Conservation (phyloP, 257 asterid genomes). For the Lycium barbarum region DNA sequence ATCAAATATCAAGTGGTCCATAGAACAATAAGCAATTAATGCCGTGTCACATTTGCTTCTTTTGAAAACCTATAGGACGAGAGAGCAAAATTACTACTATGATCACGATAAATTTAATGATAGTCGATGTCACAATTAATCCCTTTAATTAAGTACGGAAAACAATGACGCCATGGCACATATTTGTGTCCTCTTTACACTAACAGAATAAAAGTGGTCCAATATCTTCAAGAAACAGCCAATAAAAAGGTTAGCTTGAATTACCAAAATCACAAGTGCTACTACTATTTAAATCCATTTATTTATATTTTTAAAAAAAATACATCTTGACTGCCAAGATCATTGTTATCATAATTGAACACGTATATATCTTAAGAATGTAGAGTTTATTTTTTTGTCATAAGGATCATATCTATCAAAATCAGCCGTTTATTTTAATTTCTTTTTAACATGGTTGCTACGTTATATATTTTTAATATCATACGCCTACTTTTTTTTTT, state of each 20-base stretch:
- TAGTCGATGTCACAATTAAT: constrained; percentile 4
- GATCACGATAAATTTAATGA: background rate
- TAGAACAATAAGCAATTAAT: background rate
- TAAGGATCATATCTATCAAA: constrained; percentile 51
- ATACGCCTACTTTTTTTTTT: constrained; percentile 43
- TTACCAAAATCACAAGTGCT: background rate
- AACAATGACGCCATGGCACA: background rate
- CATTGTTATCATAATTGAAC: constrained; percentile 40
- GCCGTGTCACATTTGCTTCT: constrained; percentile 4
- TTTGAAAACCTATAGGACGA: background rate
- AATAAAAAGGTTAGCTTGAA: background rate
- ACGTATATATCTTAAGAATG: constrained; percentile 38
- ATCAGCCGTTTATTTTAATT: constrained; percentile 37
- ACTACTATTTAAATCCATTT: background rate
- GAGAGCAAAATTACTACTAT: background rate
- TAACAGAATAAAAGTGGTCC: constrained; percentile 7
- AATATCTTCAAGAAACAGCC: background rate
- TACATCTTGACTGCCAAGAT: constrained; percentile 37
- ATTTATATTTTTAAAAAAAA: constrained; percentile 17
- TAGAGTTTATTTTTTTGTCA: constrained; percentile 23
- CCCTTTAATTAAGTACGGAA: constrained; percentile 21
- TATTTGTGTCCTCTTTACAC: background rate
- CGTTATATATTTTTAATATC: constrained; percentile 35
- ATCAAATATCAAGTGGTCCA: background rate
- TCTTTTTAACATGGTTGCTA: constrained; percentile 2